A percentile compares a stretch with the other conserved stretches of the same genome.
Evolutionary conservation across 306 rosid species (phyloP).

Genomic region (Trichosanthes truncata): DNA sequence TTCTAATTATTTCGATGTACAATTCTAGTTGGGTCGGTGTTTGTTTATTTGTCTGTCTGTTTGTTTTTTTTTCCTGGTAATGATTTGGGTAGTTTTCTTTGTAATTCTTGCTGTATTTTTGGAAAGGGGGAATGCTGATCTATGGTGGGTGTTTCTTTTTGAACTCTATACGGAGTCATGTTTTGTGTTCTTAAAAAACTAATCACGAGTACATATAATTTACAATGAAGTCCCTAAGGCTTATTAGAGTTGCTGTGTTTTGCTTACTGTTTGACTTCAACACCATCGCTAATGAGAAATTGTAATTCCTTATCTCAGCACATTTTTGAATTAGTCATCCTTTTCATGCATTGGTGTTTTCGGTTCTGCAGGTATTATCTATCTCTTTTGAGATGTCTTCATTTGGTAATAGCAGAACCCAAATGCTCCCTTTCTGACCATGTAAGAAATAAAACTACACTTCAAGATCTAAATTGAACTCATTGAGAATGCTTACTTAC

Average conservation of each 20-base stretch:
- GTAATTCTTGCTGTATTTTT: background rate
- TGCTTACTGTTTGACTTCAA: background rate
- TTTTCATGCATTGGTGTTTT: slow-evolving; percentile 17
- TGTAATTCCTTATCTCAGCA: background rate
- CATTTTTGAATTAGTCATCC: slow-evolving; percentile 1
- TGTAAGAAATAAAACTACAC: slow-evolving; percentile 37
- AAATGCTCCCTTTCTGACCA: slow-evolving; percentile 75
- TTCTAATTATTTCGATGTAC: background rate
- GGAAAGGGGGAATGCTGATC: background rate
- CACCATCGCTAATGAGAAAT: background rate
- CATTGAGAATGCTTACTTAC: background rate
- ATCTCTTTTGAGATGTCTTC: slow-evolving; percentile 64
- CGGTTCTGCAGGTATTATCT: slow-evolving; percentile 62
- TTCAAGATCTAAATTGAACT: background rate
- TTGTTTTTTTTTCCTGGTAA: background rate
- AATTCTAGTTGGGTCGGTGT: background rate
- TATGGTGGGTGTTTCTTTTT: background rate
- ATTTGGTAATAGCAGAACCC: slow-evolving; percentile 56
- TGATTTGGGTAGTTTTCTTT: background rate
- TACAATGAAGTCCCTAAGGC: background rate
- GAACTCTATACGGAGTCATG: background rate
- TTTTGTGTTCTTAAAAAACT: background rate
- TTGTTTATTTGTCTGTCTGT: too few relatives aligned
- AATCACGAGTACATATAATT: background rate
- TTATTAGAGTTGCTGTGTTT: background rate